Conservation (phyloP, 192 early-diverging fungal species). For the Hyaloraphidium curvatum region DNA sequence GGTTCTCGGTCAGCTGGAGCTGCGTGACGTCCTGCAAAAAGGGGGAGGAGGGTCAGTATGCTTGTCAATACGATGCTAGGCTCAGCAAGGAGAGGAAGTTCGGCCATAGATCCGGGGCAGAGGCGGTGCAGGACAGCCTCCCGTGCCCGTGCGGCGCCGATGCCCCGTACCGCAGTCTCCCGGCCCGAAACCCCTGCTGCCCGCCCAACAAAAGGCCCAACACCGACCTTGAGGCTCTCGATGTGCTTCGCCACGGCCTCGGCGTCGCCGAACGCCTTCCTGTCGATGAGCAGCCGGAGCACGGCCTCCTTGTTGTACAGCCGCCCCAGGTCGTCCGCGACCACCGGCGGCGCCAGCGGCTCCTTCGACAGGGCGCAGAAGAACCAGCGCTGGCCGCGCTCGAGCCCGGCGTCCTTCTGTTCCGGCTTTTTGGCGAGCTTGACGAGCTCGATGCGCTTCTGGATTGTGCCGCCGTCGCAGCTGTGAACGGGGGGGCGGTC, state of each 20-base stretch:
- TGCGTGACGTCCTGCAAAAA: constrained; percentile 37
- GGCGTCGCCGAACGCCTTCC: constrained; percentile 50
- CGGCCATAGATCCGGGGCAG: too few relatives aligned
- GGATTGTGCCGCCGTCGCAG: constrained; percentile 80
- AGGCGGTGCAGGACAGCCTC: too few relatives aligned
- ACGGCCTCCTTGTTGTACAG: constrained; percentile 71
- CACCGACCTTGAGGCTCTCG: constrained; percentile 29
- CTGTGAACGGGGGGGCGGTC: constrained; percentile 24
- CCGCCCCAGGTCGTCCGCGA: constrained; percentile 46
- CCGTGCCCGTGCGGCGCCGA: too few relatives aligned
- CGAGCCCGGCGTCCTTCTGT: constrained; percentile 40
- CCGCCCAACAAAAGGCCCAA: too few relatives aligned
- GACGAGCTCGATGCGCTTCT: constrained; percentile 64
- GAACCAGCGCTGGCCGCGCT: constrained; percentile 42
- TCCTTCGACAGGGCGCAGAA: constrained; percentile 63
- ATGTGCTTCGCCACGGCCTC: constrained; percentile 58
- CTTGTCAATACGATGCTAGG: not conserved
- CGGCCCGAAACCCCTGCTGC: too few relatives aligned
- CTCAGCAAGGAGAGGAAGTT: too few relatives aligned
- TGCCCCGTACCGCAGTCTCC: too few relatives aligned
- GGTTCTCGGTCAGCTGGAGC: constrained; percentile 46
- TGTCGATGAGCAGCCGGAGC: constrained; percentile 52
- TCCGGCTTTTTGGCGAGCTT: constrained; percentile 51
- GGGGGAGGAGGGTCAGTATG: not conserved
- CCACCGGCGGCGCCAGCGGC: constrained; percentile 40